phyloP scores from a whole-genome alignment of 805 yeast genomes.

The Lachancea mirantina region DNA sequence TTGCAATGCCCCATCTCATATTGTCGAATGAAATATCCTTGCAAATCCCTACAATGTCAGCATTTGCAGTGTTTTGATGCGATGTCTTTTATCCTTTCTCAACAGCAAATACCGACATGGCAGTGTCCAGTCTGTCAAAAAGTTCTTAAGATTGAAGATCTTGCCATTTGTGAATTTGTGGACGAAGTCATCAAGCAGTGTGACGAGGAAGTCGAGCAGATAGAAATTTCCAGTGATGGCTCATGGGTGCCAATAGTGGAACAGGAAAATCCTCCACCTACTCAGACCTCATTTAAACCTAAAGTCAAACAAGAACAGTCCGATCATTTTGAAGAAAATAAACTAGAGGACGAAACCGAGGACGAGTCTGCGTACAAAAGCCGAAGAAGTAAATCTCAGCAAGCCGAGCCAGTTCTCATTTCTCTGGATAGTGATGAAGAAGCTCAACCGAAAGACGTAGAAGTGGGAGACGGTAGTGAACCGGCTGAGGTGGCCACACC shows the following conservation, averaged over 20 bases:
- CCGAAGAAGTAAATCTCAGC: slow-evolving; percentile 1
- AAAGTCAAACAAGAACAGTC: slow-evolving; percentile 8
- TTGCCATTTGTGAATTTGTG: slow-evolving; percentile 72
- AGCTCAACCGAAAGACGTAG: no score
- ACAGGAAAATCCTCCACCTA: slow-evolving; percentile 16
- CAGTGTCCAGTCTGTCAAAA: slow-evolving; percentile 75
- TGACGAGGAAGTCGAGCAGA: slow-evolving; percentile 50
- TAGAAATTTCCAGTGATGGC: slow-evolving; percentile 66
- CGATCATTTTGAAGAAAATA: no score
- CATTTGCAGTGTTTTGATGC: slow-evolving; percentile 92
- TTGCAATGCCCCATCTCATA: slow-evolving; percentile 76
- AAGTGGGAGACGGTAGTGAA: no score
- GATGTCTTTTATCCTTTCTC: slow-evolving; percentile 61
- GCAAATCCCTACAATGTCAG: slow-evolving; percentile 59
- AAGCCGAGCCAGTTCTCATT: slow-evolving; percentile 36
- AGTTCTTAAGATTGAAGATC: slow-evolving; percentile 43
- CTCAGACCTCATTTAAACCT: slow-evolving; percentile 8
- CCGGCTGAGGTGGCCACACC: background rate
- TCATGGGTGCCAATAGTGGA: slow-evolving; percentile 48
- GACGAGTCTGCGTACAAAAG: background rate
- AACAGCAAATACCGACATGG: slow-evolving; percentile 79
- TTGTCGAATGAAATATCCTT: slow-evolving; percentile 63
- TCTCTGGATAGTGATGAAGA: slow-evolving; percentile 46
- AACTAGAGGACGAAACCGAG: slow-evolving; percentile 7
- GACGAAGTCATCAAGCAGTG: slow-evolving; percentile 51